A percentile compares a stretch with the other conserved stretches of the same genome.
Evolutionary conservation across 2,329 filamentous ascomycete species (phyloP).

Genomic region (Geosmithia flava): DNA sequence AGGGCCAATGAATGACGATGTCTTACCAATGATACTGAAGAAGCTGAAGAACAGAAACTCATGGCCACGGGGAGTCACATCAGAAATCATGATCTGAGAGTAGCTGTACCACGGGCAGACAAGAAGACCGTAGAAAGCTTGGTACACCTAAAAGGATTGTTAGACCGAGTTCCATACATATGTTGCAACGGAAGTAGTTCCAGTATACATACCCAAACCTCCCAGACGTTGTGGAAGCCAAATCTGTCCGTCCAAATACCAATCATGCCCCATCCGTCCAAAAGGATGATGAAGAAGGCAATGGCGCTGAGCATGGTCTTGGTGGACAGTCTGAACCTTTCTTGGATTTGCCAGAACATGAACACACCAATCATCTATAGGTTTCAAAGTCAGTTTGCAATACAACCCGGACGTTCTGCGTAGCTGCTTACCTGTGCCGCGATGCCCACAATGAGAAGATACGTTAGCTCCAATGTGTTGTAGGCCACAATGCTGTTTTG

Average conservation of each 20-base stretch:
- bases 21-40: constrained; percentile 58
- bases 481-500: constrained; percentile 55
- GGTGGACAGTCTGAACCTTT: constrained; percentile 43
- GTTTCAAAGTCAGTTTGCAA: too few relatives aligned
- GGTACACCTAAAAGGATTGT: constrained; percentile 14
- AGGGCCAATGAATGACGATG: constrained; percentile 55
- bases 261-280: constrained; percentile 37
- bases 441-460: constrained; percentile 55
- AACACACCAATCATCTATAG: constrained; percentile 42
- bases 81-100: constrained; percentile 58
- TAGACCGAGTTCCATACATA: too few relatives aligned
- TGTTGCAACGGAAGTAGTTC: too few relatives aligned
- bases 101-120: constrained; percentile 62
- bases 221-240: constrained; percentile 32
- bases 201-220: constrained; percentile 24
- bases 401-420: too few relatives aligned
- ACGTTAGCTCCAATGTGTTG: constrained; percentile 51
- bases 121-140: constrained; percentile 49
- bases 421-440: constrained; percentile 33
- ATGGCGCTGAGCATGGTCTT: constrained; percentile 59
- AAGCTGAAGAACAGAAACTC: constrained; percentile 61
- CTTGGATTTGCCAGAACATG: constrained; percentile 48
- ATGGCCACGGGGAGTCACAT: constrained; percentile 54
- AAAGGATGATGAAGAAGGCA: constrained; percentile 46
- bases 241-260: constrained; percentile 31